Conservation (phyloP, 1,139 yeast species). For the Diutina rugosa region DNA sequence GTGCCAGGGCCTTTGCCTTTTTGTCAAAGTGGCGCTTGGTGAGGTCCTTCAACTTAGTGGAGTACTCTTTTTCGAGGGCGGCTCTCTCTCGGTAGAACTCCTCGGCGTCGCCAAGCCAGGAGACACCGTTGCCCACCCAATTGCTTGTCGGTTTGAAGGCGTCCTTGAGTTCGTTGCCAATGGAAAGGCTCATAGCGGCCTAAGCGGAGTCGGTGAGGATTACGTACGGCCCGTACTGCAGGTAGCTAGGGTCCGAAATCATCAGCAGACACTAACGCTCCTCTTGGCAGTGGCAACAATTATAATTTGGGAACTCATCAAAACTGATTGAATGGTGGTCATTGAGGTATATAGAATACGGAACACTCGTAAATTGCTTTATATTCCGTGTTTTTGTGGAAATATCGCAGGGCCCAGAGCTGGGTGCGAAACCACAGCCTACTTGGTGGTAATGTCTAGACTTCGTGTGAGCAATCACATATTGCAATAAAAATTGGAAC, state of each 20-base stretch:
- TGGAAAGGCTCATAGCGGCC: constrained; percentile 8
- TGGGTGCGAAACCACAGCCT: no score
- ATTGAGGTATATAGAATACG: no score
- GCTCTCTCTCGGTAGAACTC: constrained; percentile 78
- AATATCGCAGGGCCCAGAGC: no score
- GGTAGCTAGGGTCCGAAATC: background rate
- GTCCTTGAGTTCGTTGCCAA: constrained; percentile 69
- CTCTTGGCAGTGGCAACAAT: no score
- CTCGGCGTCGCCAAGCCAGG: constrained; percentile 70
- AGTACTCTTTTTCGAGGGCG: constrained; percentile 69
- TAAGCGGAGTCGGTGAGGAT: background rate
- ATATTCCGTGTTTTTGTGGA: no score
- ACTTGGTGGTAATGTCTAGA: no score
- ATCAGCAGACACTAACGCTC: no score
- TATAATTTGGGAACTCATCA: no score
- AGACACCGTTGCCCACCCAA: constrained; percentile 65
- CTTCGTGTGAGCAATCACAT: no score
- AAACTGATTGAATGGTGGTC: no score
- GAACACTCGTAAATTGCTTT: no score
- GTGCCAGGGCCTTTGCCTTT: constrained; percentile 58
- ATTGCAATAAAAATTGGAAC: no score
- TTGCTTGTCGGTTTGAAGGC: constrained; percentile 62
- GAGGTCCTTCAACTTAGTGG: constrained; percentile 51
- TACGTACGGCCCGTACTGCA: background rate
- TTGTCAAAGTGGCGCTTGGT: constrained; percentile 62